Evolutionary conservation across 1,284 basidiomycete genomes (phyloP).

Genomic region (Pisolithus thermaeus): DNA sequence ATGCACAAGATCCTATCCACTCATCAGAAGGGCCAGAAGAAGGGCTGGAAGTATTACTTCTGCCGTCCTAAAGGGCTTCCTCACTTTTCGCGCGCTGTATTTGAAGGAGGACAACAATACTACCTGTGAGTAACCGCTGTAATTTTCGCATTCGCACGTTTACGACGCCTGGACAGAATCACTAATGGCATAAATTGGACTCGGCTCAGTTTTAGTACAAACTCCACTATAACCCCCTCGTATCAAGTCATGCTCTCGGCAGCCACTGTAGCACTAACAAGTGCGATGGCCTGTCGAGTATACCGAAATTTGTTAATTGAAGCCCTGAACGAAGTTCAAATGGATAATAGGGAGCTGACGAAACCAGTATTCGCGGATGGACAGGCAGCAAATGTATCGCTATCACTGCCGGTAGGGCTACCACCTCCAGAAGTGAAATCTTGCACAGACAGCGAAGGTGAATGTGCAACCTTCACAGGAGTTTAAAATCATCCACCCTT

Average conservation of each 20-base stretch:
- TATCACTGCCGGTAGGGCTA: no score
- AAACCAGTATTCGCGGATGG: no score
- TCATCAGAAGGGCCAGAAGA: neutral
- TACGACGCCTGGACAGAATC: constrained; percentile 10
- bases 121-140: constrained; percentile 18
- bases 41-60: constrained; percentile 10
- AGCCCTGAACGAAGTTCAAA: neutral
- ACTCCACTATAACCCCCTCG: constrained; percentile 8
- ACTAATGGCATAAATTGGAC: constrained; percentile 17
- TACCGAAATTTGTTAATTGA: constrained; percentile 29
- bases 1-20: constrained; percentile 17
- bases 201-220: constrained; percentile 1
- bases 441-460: no score
- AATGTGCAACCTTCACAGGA: no score
- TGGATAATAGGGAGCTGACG: no score
- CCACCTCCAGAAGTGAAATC: no score
- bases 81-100: constrained; percentile 21
- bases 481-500: no score
- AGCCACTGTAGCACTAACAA: constrained; percentile 25
- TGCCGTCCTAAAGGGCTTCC: constrained; percentile 13
- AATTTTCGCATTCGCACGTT: neutral
- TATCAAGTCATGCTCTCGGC: constrained; percentile 9
- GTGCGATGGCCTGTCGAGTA: constrained; percentile 29
- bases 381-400: no score
- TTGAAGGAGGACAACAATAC: constrained; percentile 28